phyloP scores from a whole-genome alignment of 2,329 filamentous ascomycete species.

The Paecilomyces variotii region DNA sequence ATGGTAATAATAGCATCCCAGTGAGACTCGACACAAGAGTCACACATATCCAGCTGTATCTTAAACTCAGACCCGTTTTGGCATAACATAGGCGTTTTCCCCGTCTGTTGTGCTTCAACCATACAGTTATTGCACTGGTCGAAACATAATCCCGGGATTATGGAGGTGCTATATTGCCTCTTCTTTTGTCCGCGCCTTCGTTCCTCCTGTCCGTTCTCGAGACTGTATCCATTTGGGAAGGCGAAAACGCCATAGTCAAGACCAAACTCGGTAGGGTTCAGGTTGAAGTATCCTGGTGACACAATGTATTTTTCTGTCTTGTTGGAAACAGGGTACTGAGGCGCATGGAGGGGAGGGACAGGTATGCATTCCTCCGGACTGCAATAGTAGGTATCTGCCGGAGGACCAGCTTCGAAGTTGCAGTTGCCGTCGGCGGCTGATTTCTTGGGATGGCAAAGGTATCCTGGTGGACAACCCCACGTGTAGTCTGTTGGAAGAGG shows the following conservation, averaged over 20 bases:
- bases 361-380: conserved; percentile 32
- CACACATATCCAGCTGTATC: not conserved
- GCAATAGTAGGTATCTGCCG: conserved; percentile 30
- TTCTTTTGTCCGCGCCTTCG: not conserved
- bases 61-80: not conserved
- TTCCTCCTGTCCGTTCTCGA: not conserved
- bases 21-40: not conserved
- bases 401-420: conserved; percentile 33
- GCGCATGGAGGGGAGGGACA: conserved; percentile 17
- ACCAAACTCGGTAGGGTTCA: conserved; percentile 56
- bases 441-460: conserved; percentile 32
- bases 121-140: conserved; percentile 44
- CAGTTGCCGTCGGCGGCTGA: conserved; percentile 24
- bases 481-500: conserved; percentile 23
- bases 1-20: not conserved
- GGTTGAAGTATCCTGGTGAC: conserved; percentile 53
- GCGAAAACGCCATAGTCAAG: conserved; percentile 56
- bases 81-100: conserved; percentile 29
- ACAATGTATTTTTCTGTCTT: conserved; percentile 42
- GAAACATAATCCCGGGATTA: conserved; percentile 44
- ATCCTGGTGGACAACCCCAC: conserved; percentile 39
- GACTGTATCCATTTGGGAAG: conserved; percentile 14
- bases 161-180: conserved; percentile 24
- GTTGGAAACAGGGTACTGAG: conserved; percentile 19
- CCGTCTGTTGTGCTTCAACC: conserved; percentile 38